Evolutionary conservation across 148 eudicot genomes (phyloP), one percentile per base, ranked within the genome.

Genomic region (Amaranthus palmeri): DNA sequence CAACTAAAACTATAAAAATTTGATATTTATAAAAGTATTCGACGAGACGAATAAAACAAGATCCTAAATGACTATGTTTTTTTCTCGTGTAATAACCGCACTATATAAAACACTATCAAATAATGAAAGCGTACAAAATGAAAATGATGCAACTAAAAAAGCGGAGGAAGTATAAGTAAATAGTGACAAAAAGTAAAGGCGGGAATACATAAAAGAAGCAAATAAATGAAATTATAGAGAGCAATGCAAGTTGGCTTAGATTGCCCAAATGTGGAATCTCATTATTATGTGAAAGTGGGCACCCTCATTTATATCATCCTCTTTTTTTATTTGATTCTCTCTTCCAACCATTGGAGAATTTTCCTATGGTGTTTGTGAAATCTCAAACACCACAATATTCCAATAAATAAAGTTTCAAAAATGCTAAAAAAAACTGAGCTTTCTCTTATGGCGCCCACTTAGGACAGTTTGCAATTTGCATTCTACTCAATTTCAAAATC

Each of bases 391-490:
- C 57, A 53, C 73, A 72, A 12, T 63, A 40, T 54, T 60, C 36
- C 73, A 47, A 52, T 57, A 53, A 25, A 53, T 69, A 49, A 40
- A 48, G 17, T 12, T 42, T 40, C 18, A 8, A 58, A 50, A 58
- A 50, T 12, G 15, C 65, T 14, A 56, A 59, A 59, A n/a, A 45
- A 61, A 69, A 46, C 36, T 25, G 48, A 78, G 77, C 76, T 78
- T 72, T 67, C 76, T 67, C 68, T 61, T 5, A 78, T 78, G 81
- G 81, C 81, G 57, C 81, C 81, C 77, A 78, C 77, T 25, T 3
- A 8, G 46, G 6, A 42, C 40, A 67, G 81, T 78, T 73, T 56
- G n/a, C n/a, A n/a, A n/a, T n/a, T n/a, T n/a, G 72, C 36, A 67
- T 72, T 57, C 36, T 72, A 49, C 71, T 58, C 57, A 55, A 25